phyloP scores from a whole-genome alignment of 352 stramenopile species.

The Achlya hypogyna region DNA sequence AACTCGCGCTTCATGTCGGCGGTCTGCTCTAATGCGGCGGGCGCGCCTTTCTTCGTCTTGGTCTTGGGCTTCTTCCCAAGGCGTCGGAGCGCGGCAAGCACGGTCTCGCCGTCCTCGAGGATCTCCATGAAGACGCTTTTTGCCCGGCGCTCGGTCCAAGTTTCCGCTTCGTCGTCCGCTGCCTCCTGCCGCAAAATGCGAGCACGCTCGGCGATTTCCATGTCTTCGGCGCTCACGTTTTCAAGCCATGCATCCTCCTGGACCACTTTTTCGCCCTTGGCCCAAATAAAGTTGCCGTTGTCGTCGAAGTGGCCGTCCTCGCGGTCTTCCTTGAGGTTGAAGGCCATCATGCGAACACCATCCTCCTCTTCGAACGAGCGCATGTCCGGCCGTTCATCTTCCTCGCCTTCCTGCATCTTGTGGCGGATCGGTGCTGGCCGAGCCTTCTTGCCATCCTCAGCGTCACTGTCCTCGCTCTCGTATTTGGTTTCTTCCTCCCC shows the following conservation, averaged over 20 bases:
- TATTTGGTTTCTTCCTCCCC: constrained; percentile 24
- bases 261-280: constrained; percentile 58
- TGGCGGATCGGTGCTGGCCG: background rate
- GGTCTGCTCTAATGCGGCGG: constrained; percentile 27
- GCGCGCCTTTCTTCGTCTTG: constrained; percentile 24
- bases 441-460: constrained; percentile 18
- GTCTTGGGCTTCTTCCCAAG: constrained; percentile 50
- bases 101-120: constrained; percentile 58
- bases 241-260: constrained; percentile 81
- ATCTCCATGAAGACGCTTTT: constrained; percentile 46
- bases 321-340: constrained; percentile 80
- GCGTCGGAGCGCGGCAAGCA: constrained; percentile 63
- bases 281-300: constrained; percentile 72
- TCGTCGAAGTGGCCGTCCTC: constrained; percentile 80
- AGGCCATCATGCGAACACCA: constrained; percentile 46
- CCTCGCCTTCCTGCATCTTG: constrained; percentile 13
- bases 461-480: constrained; percentile 23
- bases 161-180: constrained; percentile 47
- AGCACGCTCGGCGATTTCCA: constrained; percentile 39
- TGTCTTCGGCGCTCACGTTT: constrained; percentile 57
- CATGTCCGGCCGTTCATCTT: constrained; percentile 17
- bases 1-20: constrained; percentile 71
- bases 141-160: constrained; percentile 24
- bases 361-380: constrained; percentile 2
- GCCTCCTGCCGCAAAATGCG: constrained; percentile 49